A percentile compares a stretch with the other conserved stretches of the same genome.
phyloP scores from a whole-genome alignment of 2,329 filamentous ascomycete genomes.

The Penicillium brevicompactum region DNA sequence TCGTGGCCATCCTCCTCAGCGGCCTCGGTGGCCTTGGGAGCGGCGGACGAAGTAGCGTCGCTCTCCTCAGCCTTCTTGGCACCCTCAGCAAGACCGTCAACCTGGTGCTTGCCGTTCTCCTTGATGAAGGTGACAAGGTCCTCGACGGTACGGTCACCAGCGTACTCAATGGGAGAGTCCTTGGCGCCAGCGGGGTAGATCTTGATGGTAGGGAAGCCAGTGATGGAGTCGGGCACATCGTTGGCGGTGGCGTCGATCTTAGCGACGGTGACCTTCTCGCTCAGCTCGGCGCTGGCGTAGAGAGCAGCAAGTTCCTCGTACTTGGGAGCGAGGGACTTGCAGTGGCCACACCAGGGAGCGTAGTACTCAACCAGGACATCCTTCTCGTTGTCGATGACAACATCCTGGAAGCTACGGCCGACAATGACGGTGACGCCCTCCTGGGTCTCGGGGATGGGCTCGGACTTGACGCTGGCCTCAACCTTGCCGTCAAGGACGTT shows the following conservation, averaged over 20 bases:
- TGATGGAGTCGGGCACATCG: slow-evolving; percentile 94
- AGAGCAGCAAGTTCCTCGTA: slow-evolving; percentile 65
- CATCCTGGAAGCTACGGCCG: slow-evolving; percentile 87
- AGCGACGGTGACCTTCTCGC: slow-evolving; percentile 66
- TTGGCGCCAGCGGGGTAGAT: slow-evolving; percentile 91
- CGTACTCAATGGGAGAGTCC: slow-evolving; percentile 81
- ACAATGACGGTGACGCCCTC: slow-evolving; percentile 89
- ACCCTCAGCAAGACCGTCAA: slow-evolving; percentile 64
- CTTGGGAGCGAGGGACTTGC: slow-evolving; percentile 69
- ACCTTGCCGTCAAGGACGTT: slow-evolving; percentile 85
- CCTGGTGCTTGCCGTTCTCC: slow-evolving; percentile 90
- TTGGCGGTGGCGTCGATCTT: slow-evolving; percentile 97
- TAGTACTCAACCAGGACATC: slow-evolving; percentile 98
- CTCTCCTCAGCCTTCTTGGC: slow-evolving; percentile 56
- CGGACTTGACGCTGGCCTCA: slow-evolving; percentile 96
- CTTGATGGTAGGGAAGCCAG: slow-evolving; percentile 99
- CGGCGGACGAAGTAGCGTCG: slow-evolving; percentile 27
- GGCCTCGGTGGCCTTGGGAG: slow-evolving; percentile 24
- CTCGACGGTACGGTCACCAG: slow-evolving; percentile 82
- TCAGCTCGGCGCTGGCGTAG: slow-evolving; percentile 54
- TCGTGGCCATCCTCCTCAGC: slow-evolving; percentile 36
- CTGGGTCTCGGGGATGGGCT: slow-evolving; percentile 91
- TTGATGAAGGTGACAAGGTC: slow-evolving; percentile 90
- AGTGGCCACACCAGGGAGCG: slow-evolving; percentile 79
- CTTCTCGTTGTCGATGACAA: slow-evolving; percentile 92